A percentile compares a stretch with the other conserved stretches of the same genome.
Evolutionary conservation across 129 eudicot species (phyloP).

Genomic region (Tagetes patula): DNA sequence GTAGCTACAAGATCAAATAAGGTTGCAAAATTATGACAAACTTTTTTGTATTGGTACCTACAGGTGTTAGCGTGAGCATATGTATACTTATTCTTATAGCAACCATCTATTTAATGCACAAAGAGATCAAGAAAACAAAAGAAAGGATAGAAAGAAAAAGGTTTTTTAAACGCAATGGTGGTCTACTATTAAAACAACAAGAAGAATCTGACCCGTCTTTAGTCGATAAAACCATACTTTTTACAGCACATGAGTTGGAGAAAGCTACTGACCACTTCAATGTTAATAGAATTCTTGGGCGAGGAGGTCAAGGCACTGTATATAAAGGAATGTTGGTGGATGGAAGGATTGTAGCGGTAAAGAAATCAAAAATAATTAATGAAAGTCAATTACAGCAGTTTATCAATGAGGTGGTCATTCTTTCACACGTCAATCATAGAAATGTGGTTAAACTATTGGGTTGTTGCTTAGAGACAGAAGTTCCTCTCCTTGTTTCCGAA

Average conservation of each 20-base stretch:
- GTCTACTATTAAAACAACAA: constrained; percentile 37
- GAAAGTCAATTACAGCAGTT: constrained; percentile 31
- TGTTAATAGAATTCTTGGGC: neutral
- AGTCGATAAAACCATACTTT: constrained; percentile 30
- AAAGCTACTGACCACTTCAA: constrained; percentile 36
- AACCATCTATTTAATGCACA: neutral
- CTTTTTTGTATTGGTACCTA: neutral
- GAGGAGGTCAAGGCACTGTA: no score
- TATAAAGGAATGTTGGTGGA: neutral
- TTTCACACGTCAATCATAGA: constrained; percentile 39
- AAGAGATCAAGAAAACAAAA: constrained; percentile 7
- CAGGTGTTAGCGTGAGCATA: neutral
- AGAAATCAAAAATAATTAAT: constrained; percentile 28
- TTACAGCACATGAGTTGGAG: constrained; percentile 32
- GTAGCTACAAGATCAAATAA: no score
- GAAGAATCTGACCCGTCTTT: constrained; percentile 20
- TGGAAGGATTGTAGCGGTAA: constrained; percentile 33
- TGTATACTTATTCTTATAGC: neutral
- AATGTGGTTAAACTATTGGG: constrained; percentile 39
- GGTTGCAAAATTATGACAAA: no score
- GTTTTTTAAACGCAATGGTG: constrained; percentile 37
- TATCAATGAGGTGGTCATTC: constrained; percentile 39
- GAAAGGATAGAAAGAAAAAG: constrained; percentile 14
- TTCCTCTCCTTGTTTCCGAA: no score
- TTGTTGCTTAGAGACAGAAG: neutral